Evolutionary conservation across 768 basidiomycete genomes (phyloP), one percentile per base, ranked within the genome.

Genomic region (Mycena polygramma): DNA sequence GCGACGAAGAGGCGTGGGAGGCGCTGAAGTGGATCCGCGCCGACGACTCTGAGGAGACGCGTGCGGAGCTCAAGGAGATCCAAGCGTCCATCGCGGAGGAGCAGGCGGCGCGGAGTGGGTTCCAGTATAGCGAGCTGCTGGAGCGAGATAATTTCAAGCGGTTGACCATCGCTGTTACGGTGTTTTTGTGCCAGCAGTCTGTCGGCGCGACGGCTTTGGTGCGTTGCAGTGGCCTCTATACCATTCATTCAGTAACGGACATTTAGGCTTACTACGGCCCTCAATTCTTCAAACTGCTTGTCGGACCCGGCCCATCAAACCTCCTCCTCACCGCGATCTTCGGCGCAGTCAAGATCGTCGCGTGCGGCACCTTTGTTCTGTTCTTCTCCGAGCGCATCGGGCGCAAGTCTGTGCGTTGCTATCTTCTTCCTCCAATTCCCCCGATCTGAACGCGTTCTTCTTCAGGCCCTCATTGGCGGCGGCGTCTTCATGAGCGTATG

Each of bases 251-350:
- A 39, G 14, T 17, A 14, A 6, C 13, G 19, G 22, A 46, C 20
- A 8, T 4, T 11, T n/a, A 65, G 63, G 63, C 63, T 3, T 65
- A 65, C 36, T 65, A 65, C 36, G 63, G 63, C 35, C 63, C 63
- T 2, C 54, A 57, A 48, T 65, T 65, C 46, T 65, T 65, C 55
- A 65, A 65, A 30, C 45, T 65, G 14, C 63, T 65, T 26, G 63
- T 65, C 35, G 63, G 63, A 0, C 43, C 54, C 8, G 63, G 63
- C 7, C 22, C 54, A 0, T 65, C 63, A 1, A 65, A 65, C 45
- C 63, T 65, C 36, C 63, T 65, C 54, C 55, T 65, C n/a, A 65
- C 63, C 9, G 63, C 63, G 43, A 65, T 65, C 45, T 65, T 65
- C 54, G 63, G 63, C 17, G 63, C 55, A 14, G 55, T 65, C 54